Conservation (phyloP, 2,329 filamentous ascomycete species). For the Apiospora kogelbergensis region DNA sequence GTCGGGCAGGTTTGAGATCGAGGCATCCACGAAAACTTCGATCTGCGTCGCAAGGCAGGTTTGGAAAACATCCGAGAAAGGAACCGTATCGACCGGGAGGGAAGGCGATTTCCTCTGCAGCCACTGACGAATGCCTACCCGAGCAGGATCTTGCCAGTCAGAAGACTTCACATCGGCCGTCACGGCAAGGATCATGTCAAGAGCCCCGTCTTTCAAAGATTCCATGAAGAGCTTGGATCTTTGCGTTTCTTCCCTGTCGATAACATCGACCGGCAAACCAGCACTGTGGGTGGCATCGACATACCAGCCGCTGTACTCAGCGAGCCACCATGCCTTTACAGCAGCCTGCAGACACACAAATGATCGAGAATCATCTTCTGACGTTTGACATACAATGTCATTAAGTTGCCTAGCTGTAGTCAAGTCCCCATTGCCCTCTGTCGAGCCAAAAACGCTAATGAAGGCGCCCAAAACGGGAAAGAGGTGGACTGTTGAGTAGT, state of each 20-base stretch:
- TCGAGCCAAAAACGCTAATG: constrained; percentile 76
- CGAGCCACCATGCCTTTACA: constrained; percentile 81
- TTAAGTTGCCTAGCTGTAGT: constrained; percentile 71
- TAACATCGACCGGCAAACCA: constrained; percentile 60
- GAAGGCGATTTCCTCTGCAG: constrained; percentile 77
- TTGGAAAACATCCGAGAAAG: constrained; percentile 73
- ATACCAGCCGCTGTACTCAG: constrained; percentile 90
- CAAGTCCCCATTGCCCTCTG: constrained; percentile 67
- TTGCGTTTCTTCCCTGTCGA: constrained; percentile 68
- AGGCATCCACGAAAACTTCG: constrained; percentile 85
- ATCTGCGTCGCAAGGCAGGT: constrained; percentile 74
- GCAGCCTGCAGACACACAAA: constrained; percentile 77
- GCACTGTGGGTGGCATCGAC: constrained; percentile 67
- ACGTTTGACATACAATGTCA: constrained; percentile 61
- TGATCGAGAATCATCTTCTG: constrained; percentile 70
- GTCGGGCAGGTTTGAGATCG: constrained; percentile 94
- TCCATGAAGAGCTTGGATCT: constrained; percentile 73
- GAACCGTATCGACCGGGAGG: constrained; percentile 64
- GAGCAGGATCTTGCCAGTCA: constrained; percentile 86
- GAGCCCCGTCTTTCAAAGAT: constrained; percentile 81
- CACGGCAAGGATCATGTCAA: constrained; percentile 87
- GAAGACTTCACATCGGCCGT: constrained; percentile 77
- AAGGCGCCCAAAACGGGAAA: constrained; percentile 77
- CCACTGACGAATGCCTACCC: constrained; percentile 78
- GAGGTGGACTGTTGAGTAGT: constrained; percentile 68